Evolutionary conservation across 129 eudicot genomes (phyloP).

Genomic region (Escallonia herrerae): DNA sequence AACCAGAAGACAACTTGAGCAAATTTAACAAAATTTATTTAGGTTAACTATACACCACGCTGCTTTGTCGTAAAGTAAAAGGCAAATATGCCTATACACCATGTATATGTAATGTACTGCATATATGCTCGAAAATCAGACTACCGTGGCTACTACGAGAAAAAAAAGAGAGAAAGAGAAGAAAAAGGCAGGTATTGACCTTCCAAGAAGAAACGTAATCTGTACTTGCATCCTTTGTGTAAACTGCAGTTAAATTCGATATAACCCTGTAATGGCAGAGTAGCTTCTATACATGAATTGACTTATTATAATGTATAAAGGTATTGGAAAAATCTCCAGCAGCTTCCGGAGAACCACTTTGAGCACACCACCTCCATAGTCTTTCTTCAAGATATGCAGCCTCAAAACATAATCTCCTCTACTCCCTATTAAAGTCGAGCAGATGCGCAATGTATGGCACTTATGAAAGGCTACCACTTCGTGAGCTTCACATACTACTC

Average conservation of each 20-base stretch:
- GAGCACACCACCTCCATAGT: background rate
- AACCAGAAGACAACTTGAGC: too few species aligned
- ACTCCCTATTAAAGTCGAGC: too few species aligned
- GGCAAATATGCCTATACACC: too few species aligned
- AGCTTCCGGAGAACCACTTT: slow-evolving; percentile 7
- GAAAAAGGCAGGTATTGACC: background rate
- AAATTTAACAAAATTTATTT: too few species aligned
- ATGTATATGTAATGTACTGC: too few species aligned
- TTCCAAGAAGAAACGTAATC: slow-evolving; percentile 5
- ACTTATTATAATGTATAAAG: slow-evolving; percentile 20
- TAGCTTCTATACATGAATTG: slow-evolving; percentile 44
- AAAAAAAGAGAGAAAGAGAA: background rate
- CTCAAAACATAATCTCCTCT: slow-evolving; percentile 11
- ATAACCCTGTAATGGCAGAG: slow-evolving; percentile 44
- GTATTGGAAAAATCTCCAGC: slow-evolving; percentile 6
- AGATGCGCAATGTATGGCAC: background rate
- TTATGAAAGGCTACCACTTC: slow-evolving; percentile 2
- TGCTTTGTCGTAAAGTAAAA: too few species aligned
- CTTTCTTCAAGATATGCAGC: background rate
- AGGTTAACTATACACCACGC: too few species aligned
- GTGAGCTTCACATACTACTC: slow-evolving; percentile 20
- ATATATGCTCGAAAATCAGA: too few species aligned
- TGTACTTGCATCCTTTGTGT: slow-evolving; percentile 32
- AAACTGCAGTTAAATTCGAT: slow-evolving; percentile 21
- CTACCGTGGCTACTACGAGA: too few species aligned